These are phyloP conservation scores for Adansonia digitata DNA, from an alignment of 345 rosid species.

Conservation along the genomic window DNA sequence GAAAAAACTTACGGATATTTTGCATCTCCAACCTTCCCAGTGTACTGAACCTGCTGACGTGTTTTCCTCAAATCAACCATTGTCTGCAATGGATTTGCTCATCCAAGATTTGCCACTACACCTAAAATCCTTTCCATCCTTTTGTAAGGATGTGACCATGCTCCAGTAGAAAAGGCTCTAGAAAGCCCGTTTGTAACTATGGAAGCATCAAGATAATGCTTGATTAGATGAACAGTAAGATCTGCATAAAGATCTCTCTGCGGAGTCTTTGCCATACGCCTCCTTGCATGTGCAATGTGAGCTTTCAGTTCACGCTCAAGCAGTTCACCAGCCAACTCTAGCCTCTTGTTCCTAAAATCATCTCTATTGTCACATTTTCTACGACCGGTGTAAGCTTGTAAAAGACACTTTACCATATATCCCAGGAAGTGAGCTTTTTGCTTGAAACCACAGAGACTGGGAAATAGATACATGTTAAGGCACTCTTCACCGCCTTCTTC, in stretches of 20 bases:
- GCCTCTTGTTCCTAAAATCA: constrained; percentile 77
- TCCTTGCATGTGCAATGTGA: constrained; percentile 70
- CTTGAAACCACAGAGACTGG: constrained; percentile 43
- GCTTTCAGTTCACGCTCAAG: constrained; percentile 80
- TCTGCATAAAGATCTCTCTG: constrained; percentile 77
- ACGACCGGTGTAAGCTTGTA: constrained; percentile 61
- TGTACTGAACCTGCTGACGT: constrained; percentile 73
- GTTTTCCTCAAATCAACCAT: constrained; percentile 78
- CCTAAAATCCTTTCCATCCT: constrained; percentile 86
- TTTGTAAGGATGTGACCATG: constrained; percentile 88
- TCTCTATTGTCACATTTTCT: constrained; percentile 81
- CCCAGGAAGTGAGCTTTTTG: constrained; percentile 85
- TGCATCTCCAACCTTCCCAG: constrained; percentile 97
- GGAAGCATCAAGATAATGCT: constrained; percentile 83
- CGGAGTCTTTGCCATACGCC: constrained; percentile 61
- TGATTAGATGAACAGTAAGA: constrained; percentile 50
- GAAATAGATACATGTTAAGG: constrained; percentile 56
- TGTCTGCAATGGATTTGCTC: constrained; percentile 84
- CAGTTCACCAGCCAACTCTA: constrained; percentile 81
- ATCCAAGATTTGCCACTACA: constrained; percentile 80
- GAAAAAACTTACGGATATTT: constrained; percentile 81
- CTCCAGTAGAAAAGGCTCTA: constrained; percentile 98
- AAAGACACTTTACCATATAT: constrained; percentile 83
- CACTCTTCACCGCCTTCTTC: constrained; percentile 54
- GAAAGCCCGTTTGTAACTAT: constrained; percentile 80